Conservation (phyloP, 225 moss, liverwort and hornwort species). For the Marchantia paleacea region DNA sequence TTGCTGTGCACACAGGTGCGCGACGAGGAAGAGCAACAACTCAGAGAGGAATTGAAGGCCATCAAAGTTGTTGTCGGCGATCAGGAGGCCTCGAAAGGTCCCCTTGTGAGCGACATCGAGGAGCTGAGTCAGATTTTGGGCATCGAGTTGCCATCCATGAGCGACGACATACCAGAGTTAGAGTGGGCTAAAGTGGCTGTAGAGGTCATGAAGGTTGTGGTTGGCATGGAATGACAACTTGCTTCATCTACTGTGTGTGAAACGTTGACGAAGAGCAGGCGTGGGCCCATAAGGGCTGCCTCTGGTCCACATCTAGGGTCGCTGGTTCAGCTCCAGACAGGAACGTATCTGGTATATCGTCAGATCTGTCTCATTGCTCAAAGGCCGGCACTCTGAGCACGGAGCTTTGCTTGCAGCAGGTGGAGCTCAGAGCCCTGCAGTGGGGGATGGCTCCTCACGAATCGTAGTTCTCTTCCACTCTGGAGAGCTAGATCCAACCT, state of each 20-base stretch:
- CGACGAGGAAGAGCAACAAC: constrained; percentile 7
- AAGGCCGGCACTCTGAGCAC: constrained; percentile 10
- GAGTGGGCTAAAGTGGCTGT: constrained; percentile 39
- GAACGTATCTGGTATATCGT: no score
- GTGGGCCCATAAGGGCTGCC: neutral
- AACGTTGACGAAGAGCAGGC: neutral
- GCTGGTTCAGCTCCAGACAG: neutral
- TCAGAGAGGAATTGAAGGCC: constrained; percentile 29
- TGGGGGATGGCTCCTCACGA: neutral
- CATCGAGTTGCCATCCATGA: constrained; percentile 24
- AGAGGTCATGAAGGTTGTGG: constrained; percentile 36
- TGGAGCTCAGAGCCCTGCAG: constrained; percentile 19
- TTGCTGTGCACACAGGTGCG: constrained; percentile 20
- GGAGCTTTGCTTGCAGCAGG: constrained; percentile 20
- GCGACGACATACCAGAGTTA: constrained; percentile 11
- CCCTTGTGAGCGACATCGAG: constrained; percentile 22
- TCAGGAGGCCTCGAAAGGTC: constrained; percentile 7
- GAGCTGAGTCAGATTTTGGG: constrained; percentile 34
- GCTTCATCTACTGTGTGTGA: neutral
- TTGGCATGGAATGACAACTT: constrained; percentile 28
- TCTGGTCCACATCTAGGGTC: neutral
- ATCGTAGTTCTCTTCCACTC: neutral
- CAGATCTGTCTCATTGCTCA: neutral
- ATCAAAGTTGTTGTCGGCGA: constrained; percentile 35
- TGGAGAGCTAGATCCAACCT: neutral